Base-by-base conservation (phyloP, 768 basidiomycete genomes). In the Auricularia auricula-judae region DNA sequence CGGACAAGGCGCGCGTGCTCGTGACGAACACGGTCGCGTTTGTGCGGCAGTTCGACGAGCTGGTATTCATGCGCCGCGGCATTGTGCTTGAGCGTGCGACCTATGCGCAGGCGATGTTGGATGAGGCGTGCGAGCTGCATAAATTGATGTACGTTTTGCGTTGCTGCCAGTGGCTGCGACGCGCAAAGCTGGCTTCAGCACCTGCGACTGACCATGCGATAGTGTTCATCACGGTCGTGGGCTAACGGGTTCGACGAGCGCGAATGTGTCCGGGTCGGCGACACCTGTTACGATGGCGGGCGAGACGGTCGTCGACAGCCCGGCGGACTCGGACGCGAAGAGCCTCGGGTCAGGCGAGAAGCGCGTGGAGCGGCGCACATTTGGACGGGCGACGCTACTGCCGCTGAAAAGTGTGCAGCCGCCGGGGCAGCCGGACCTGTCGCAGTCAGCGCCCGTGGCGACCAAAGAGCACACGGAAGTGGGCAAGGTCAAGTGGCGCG, bases 1-100 rank as follows among this genome's bases (percentile, higher is more conserved):
- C 88, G 7, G 82, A 84, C 16, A 95, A 95, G 74, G 92, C 92
- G 10, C 80, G 93, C 36, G 81, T 95, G 63, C 76, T 95, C 3
- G 90, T 93, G 61, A 96, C 93, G 51, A 94, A 96, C 73, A 86
- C 86, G 65, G 84, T 95, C 62, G 82, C 91, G n/a, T 94, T 90
- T 71, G 78, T 94, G 43, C 81, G 82, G 59, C 79, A 90, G 64
- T 90, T 91, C 63, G 89, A 94, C 70, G 80, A 86, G 58, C 76
- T 95, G 16, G 73, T 81, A 61, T 92, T 86, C 74, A 75, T 97
- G 44, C 86, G 91, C 21, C 84, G 86, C 29, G 93, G 93, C 14
- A 86, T 93, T 71, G 85, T 95, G 63, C 74, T 91, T 8, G 93
- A 96, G 75, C 76, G 73, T 23, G 91, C 89, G 2, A 77, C 87